These are phyloP conservation scores for Eucalyptus victrix DNA, from an alignment of 345 rosid genomes.

Conservation along the genomic window DNA sequence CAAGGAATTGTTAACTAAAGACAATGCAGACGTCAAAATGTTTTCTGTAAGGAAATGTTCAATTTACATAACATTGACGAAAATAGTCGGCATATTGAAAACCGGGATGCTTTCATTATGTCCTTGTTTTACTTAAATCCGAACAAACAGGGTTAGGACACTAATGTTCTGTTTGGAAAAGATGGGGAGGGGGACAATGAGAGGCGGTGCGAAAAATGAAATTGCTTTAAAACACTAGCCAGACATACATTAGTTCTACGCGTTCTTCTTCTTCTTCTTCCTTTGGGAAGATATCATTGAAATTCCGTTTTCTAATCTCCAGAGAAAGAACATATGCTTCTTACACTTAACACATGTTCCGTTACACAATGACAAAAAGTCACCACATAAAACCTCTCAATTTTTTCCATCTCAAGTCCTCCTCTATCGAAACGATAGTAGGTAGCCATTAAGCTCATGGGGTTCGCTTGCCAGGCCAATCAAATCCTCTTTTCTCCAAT, in stretches of 20 bases:
- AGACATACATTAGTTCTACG: neutral
- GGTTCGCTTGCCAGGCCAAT: neutral
- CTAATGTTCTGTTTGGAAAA: neutral
- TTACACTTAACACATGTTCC: neutral
- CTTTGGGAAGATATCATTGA: neutral
- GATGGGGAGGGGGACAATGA: too few relatives aligned
- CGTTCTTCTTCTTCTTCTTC: neutral
- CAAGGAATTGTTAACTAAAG: neutral
- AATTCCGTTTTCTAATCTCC: neutral
- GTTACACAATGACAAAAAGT: neutral
- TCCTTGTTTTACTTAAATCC: neutral
- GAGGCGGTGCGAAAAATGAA: neutral
- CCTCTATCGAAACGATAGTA: neutral
- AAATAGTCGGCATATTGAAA: neutral
- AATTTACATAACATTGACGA: neutral
- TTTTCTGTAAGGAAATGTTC: neutral
- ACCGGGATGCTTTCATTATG: neutral
- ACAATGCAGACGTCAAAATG: neutral
- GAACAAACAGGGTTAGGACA: neutral
- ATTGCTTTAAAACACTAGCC: neutral
- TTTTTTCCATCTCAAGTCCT: neutral
- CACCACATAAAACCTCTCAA: neutral
- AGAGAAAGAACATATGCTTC: neutral
- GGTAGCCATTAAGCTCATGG: neutral
- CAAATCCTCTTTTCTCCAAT: neutral